A percentile compares a stretch with the other conserved stretches of the same genome.
These are phyloP conservation scores for Mesostigma viride DNA, from an alignment of 139 green algal genomes.

Conservation along the genomic window DNA sequence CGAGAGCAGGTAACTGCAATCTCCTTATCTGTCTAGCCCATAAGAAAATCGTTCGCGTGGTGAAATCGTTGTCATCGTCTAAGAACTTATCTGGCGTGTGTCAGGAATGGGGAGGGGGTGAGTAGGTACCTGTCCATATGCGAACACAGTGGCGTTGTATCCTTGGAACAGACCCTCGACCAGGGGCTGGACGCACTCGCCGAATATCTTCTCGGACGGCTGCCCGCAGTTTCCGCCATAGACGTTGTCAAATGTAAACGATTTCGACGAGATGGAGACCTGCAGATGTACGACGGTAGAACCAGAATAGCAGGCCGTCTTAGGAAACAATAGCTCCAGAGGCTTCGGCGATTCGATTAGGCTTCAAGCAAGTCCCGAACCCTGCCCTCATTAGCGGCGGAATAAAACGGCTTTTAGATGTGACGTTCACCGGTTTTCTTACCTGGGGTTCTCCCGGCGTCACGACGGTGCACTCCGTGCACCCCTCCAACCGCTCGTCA, in stretches of 20 bases:
- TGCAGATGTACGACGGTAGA: background rate
- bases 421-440: too few relatives aligned
- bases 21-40: too few relatives aligned
- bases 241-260: conserved; percentile 39
- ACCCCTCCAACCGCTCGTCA: conserved; percentile 54
- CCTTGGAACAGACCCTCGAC: conserved; percentile 36
- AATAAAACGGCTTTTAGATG: too few relatives aligned
- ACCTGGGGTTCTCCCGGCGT: conserved; percentile 58
- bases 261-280: conserved; percentile 3
- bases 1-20: too few relatives aligned
- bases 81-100: too few relatives aligned
- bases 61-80: too few relatives aligned
- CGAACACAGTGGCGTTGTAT: conserved; percentile 41
- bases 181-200: conserved; percentile 33
- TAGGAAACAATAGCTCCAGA: background rate
- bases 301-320: background rate
- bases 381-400: too few relatives aligned
- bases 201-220: conserved; percentile 19
- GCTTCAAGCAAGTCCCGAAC: background rate
- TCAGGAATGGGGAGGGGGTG: too few relatives aligned
- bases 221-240: conserved; percentile 20
- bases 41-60: too few relatives aligned
- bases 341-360: background rate
- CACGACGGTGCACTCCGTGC: conserved; percentile 49
- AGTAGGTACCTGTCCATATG: conserved; percentile 32